These are phyloP conservation scores for Geranomyces michiganensis DNA, from an alignment of 192 early-diverging fungal genomes.

Conservation along the genomic window DNA sequence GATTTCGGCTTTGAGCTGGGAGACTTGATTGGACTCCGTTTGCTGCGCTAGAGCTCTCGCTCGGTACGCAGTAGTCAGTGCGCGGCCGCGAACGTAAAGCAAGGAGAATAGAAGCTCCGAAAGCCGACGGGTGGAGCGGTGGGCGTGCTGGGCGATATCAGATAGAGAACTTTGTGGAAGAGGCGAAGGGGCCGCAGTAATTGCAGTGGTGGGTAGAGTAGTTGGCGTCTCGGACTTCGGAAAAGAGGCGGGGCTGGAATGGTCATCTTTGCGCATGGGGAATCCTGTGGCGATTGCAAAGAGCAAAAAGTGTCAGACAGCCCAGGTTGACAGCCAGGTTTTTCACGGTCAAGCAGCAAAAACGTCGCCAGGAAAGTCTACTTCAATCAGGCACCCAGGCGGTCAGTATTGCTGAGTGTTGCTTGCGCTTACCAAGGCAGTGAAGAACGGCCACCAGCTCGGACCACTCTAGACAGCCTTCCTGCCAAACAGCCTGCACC, in stretches of 20 bases:
- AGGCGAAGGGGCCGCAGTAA: too few relatives aligned
- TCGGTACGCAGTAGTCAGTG: constrained; percentile 8
- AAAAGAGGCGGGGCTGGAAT: too few relatives aligned
- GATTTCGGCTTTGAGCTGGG: constrained; percentile 10
- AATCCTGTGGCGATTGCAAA: too few relatives aligned
- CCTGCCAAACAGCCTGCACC: background rate
- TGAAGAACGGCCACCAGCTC: constrained; percentile 11
- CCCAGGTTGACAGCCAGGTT: too few relatives aligned
- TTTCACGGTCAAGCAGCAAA: too few relatives aligned
- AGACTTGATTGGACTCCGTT: background rate
- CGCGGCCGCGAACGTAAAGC: constrained; percentile 25
- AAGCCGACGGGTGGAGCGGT: constrained; percentile 19
- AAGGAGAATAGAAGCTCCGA: constrained; percentile 14
- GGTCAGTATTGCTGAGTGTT: too few relatives aligned
- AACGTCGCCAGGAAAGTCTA: too few relatives aligned
- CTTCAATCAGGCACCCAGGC: too few relatives aligned
- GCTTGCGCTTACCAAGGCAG: constrained; percentile 21
- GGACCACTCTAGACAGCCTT: constrained; percentile 6
- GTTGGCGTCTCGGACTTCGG: too few relatives aligned
- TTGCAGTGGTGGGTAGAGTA: too few relatives aligned
- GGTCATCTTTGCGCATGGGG: too few relatives aligned
- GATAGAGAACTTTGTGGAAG: background rate
- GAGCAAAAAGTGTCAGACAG: too few relatives aligned
- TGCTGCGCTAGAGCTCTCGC: background rate
- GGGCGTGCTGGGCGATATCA: constrained; percentile 6